Conservation (phyloP, 2,329 filamentous ascomycete species). For the Chlorencoelia australis region DNA sequence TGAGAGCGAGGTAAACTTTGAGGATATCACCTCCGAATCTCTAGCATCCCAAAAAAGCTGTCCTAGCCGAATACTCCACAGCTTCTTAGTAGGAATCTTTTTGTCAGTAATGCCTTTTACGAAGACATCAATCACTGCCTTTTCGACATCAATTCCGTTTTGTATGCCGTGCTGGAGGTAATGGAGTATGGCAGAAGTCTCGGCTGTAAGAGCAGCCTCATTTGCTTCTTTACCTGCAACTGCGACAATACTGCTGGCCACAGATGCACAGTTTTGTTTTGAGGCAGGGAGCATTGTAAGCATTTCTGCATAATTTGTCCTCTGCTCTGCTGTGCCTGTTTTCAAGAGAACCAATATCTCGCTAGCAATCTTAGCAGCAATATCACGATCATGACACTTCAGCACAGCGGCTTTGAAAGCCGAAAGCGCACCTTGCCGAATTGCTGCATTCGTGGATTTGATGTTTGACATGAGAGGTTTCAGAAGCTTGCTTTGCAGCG, state of each 20-base stretch:
- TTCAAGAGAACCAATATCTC: conserved; percentile 76
- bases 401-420: conserved; percentile 64
- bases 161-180: conserved; percentile 54
- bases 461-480: conserved; percentile 84
- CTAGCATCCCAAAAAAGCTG: conserved; percentile 54
- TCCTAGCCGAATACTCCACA: conserved; percentile 71
- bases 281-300: conserved; percentile 55
- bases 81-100: conserved; percentile 61
- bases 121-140: conserved; percentile 58
- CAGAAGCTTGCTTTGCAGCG: conserved; percentile 61
- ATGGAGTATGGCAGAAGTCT: conserved; percentile 60
- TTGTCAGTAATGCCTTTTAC: conserved; percentile 81
- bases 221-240: conserved; percentile 79
- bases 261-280: conserved; percentile 51
- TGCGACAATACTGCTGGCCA: conserved; percentile 55
- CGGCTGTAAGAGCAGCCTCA: conserved; percentile 67
- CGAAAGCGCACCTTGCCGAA: conserved; percentile 65
- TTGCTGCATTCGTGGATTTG: conserved; percentile 75
- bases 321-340: conserved; percentile 71
- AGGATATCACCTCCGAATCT: conserved; percentile 36
- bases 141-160: conserved; percentile 51
- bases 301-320: conserved; percentile 73
- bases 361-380: conserved; percentile 58
- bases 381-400: conserved; percentile 45
- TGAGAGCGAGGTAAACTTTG: conserved; percentile 39